Base-by-base conservation (phyloP, 2,329 filamentous ascomycete genomes). In the Penicillium sp. region DNA sequence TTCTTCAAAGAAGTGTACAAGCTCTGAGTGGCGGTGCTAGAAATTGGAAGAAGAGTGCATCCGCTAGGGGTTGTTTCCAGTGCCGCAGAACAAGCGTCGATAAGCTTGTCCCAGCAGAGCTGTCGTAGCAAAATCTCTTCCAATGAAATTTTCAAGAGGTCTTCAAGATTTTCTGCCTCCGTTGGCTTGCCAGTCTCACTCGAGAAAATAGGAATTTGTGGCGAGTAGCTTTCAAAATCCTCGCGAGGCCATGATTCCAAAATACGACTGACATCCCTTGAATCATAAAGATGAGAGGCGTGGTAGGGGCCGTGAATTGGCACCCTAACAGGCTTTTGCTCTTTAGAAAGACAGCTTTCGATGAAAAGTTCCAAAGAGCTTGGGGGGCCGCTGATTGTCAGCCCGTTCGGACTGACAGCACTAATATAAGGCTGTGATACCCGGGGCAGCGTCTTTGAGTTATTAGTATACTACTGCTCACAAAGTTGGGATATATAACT, bases 371-470 rank as follows among this genome's bases (percentile, higher is more conserved):
- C 76, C 31, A 83, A 78, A 4, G 79, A 80, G 11, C 75, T 74
- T 7, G 83, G 83, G 18, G 83, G 83, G 42, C 82, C 83, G 59
- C 82, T 85, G 66, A 86, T 78, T 14, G 83, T 86, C 52, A 86
- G 71, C 33, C 83, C 82, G 73, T 83, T 84, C 33, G 79, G 77
- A 59, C 82, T 84, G 55, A 85, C 78, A 14, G 83, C 83, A 64
- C 83, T 85, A 66, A 86, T 75, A 71, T 84, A 86, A 2, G 83
- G 81, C 58, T 75, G 79, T 52, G 74, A 80, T 40, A 81, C 79
- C 16, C 71, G 71, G 37, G 82, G 73, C 54, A 83, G 80, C 34
- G 74, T 75, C 66, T 74, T 18, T 3, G 3, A 5, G 8, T 31
- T 8, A 21, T 55, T 52, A 59, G 60, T 13, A 46, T 36, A 47